Conservation (phyloP, 768 basidiomycete species). For the Lentinus tigrinus region DNA sequence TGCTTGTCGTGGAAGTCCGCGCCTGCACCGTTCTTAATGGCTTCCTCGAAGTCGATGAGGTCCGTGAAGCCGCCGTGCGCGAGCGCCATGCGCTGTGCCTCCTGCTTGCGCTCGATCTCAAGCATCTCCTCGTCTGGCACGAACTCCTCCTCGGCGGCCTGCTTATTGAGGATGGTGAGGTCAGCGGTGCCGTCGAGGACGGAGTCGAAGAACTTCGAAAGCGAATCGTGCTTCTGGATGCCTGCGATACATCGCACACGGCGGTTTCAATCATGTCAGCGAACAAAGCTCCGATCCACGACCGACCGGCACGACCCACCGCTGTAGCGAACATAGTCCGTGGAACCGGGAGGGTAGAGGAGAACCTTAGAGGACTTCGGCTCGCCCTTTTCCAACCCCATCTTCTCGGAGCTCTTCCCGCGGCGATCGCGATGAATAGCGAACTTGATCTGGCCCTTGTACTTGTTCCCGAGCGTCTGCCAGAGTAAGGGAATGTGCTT, state of each 20-base stretch:
- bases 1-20: constrained; percentile 43
- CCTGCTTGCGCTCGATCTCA: constrained; percentile 51
- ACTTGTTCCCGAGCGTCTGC: constrained; percentile 77
- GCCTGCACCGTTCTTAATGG: constrained; percentile 40
- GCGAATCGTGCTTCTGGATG: constrained; percentile 66
- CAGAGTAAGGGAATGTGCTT: constrained; percentile 77
- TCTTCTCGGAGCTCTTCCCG: constrained; percentile 51
- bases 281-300: not conserved
- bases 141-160: constrained; percentile 41
- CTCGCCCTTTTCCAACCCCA: constrained; percentile 58
- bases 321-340: constrained; percentile 58
- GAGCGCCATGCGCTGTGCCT: constrained; percentile 51
- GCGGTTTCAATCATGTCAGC: not conserved
- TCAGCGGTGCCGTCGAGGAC: constrained; percentile 68
- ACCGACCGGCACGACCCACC: constrained; percentile 41
- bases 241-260: constrained; percentile 39
- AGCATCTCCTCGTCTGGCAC: constrained; percentile 39
- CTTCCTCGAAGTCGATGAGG: constrained; percentile 52
- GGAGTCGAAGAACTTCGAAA: constrained; percentile 72
- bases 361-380: constrained; percentile 63
- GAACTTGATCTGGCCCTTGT: constrained; percentile 59
- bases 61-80: constrained; percentile 50
- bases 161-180: constrained; percentile 40
- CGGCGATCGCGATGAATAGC: constrained; percentile 65
- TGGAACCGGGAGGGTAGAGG: constrained; percentile 63